These are phyloP conservation scores for Cryptosporidium xiaoi DNA, from an alignment of 169 alveolate genomes.

Conservation along the genomic window DNA sequence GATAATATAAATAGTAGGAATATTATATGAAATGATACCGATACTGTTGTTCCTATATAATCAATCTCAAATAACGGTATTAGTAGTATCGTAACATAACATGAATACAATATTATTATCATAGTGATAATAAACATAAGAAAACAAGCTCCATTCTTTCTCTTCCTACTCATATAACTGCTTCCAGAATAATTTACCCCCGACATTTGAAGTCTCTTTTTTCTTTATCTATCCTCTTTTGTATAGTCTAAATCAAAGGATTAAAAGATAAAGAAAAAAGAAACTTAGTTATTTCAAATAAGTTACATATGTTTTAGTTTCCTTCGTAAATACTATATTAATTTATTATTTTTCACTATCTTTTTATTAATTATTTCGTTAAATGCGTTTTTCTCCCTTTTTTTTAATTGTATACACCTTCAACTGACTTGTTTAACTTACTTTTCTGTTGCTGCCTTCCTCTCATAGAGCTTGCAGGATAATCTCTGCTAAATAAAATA, in stretches of 20 bases:
- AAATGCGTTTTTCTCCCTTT: too few relatives aligned
- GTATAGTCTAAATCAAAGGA: too few relatives aligned
- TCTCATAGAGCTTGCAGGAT: too few relatives aligned
- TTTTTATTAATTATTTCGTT: too few relatives aligned
- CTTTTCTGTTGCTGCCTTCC: neutral
- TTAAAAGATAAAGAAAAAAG: too few relatives aligned
- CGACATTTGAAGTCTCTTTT: slow-evolving; percentile 27
- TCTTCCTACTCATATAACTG: slow-evolving; percentile 50
- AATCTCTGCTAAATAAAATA: too few relatives aligned
- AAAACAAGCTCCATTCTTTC: slow-evolving; percentile 66
- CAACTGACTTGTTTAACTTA: neutral
- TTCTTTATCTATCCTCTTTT: neutral
- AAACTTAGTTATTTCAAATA: neutral
- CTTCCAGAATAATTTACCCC: slow-evolving; percentile 24
- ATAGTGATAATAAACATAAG: slow-evolving; percentile 45
- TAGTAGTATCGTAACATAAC: slow-evolving; percentile 35
- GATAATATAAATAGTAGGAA: slow-evolving; percentile 49
- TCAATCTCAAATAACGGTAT: slow-evolving; percentile 56
- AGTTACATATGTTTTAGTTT: neutral
- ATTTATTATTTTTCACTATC: neutral
- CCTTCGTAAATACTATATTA: neutral
- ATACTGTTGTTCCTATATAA: slow-evolving; percentile 63
- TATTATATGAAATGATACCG: slow-evolving; percentile 54
- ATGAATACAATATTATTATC: slow-evolving; percentile 35
- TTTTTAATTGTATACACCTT: too few relatives aligned